These are phyloP conservation scores for Boletus tomentosulus DNA, from an alignment of 768 basidiomycete species.

Conservation along the genomic window DNA sequence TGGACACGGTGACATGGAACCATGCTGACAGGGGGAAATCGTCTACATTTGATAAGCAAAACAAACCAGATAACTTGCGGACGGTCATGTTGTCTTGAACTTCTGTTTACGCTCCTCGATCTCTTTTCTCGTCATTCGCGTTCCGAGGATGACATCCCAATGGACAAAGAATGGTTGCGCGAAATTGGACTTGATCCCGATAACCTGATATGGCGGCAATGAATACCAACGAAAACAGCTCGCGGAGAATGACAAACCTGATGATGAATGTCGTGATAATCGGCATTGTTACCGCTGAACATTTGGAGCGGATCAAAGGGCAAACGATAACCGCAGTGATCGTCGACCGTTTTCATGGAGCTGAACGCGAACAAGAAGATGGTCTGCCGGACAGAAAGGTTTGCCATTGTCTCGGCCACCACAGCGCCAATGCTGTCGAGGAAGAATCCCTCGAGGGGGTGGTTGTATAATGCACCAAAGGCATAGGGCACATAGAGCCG, in stretches of 20 bases:
- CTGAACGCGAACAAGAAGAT: constrained; percentile 79
- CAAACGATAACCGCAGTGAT: constrained; percentile 87
- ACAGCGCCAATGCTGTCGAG: constrained; percentile 81
- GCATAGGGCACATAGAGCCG: constrained; percentile 96
- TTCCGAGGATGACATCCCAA: constrained; percentile 85
- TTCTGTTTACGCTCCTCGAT: constrained; percentile 50
- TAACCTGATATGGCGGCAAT: constrained; percentile 17
- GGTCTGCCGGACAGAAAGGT: constrained; percentile 78
- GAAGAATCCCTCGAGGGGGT: constrained; percentile 90
- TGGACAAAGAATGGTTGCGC: constrained; percentile 95
- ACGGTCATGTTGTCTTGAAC: constrained; percentile 19
- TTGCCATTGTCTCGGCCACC: constrained; percentile 64
- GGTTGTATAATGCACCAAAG: constrained; percentile 96
- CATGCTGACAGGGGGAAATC: not conserved
- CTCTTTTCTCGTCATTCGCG: constrained; percentile 72
- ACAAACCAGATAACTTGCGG: not conserved
- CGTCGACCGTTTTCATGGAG: constrained; percentile 90
- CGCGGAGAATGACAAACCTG: constrained; percentile 49
- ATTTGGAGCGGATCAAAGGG: constrained; percentile 92
- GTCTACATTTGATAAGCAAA: constrained; percentile 1
- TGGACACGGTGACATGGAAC: not conserved
- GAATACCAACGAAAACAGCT: not conserved
- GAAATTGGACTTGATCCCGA: constrained; percentile 95
- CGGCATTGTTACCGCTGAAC: constrained; percentile 83
- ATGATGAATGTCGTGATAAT: constrained; percentile 98